Evolutionary conservation across 169 alveolate genomes (phyloP).

Genomic region (Babesia divergens): DNA sequence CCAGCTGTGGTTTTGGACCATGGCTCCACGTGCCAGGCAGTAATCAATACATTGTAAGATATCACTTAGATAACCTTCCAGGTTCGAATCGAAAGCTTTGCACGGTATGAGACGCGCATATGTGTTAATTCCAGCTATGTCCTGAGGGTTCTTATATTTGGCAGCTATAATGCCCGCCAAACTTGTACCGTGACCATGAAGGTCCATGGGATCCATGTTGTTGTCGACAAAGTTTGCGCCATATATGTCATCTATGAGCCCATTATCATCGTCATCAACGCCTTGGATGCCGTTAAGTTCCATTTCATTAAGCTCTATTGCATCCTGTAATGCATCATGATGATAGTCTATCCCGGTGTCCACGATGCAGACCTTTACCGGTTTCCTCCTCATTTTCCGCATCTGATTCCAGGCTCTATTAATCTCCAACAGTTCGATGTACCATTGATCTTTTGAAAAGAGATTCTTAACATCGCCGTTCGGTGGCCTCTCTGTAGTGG

Average conservation of each 20-base stretch:
- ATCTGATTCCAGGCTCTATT: neutral
- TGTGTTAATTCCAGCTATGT: constrained; percentile 44
- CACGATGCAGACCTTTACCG: constrained; percentile 63
- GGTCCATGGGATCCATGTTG: constrained; percentile 73
- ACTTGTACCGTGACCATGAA: constrained; percentile 82
- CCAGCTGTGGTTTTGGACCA: constrained; percentile 64
- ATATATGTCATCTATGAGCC: constrained; percentile 75
- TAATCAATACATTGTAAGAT: constrained; percentile 65
- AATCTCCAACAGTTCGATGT: neutral
- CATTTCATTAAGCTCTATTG: constrained; percentile 72
- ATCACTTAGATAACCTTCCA: constrained; percentile 67
- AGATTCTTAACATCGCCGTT: neutral
- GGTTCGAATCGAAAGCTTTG: constrained; percentile 68
- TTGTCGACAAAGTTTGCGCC: constrained; percentile 74
- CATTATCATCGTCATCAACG: constrained; percentile 76
- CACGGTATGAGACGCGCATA: constrained; percentile 51
- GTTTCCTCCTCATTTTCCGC: neutral
- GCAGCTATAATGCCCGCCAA: constrained; percentile 73
- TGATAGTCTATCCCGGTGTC: constrained; percentile 85
- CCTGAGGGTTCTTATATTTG: constrained; percentile 4
- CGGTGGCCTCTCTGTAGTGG: neutral
- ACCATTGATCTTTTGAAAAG: constrained; percentile 22
- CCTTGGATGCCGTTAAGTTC: constrained; percentile 75
- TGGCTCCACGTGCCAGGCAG: constrained; percentile 51
- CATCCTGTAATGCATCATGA: constrained; percentile 77